Evolutionary conservation across 345 rosid genomes (phyloP).

Genomic region (Euphorbia tirucalli): DNA sequence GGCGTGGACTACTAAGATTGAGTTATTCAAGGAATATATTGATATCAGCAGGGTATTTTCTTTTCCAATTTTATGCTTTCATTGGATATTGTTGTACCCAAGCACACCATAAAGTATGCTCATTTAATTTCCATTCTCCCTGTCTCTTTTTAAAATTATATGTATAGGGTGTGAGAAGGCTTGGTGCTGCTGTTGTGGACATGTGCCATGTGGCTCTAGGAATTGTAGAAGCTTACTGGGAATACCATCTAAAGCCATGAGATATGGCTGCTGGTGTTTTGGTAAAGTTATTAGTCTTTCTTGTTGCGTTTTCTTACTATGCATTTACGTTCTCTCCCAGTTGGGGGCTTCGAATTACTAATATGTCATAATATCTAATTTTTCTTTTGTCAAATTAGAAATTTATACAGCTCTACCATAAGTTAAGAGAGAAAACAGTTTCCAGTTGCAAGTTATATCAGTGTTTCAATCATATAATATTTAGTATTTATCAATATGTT

Average conservation of each 20-base stretch:
- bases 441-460: not conserved
- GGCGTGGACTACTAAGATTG: slow-evolving; percentile 84
- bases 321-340: not conserved
- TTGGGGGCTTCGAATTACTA: not conserved
- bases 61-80: not conserved
- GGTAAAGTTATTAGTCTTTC: slow-evolving; percentile 42
- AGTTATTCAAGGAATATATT: slow-evolving; percentile 89
- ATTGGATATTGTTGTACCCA: not conserved
- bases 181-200: slow-evolving; percentile 97
- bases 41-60: slow-evolving; percentile 72
- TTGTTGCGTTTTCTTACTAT: slow-evolving; percentile 13
- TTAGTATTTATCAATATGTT: not conserved
- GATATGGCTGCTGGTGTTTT: slow-evolving; percentile 99
- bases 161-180: slow-evolving; percentile 82
- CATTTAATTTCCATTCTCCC: not conserved
- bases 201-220: slow-evolving; percentile 99
- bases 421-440: not conserved
- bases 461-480: slow-evolving; percentile 4
- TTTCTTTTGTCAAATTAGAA: not conserved
- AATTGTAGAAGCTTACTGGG: slow-evolving; percentile 90
- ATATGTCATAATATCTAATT: not conserved
- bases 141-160: not conserved
- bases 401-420: too few species aligned
- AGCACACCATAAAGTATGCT: not conserved
- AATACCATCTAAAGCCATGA: slow-evolving; percentile 96